Percentiles rank a stretch among this genome's conserved stretches.
phyloP scores from a whole-genome alignment of 495 filamentous ascomycete genomes.

The Xylaria nigripes region DNA sequence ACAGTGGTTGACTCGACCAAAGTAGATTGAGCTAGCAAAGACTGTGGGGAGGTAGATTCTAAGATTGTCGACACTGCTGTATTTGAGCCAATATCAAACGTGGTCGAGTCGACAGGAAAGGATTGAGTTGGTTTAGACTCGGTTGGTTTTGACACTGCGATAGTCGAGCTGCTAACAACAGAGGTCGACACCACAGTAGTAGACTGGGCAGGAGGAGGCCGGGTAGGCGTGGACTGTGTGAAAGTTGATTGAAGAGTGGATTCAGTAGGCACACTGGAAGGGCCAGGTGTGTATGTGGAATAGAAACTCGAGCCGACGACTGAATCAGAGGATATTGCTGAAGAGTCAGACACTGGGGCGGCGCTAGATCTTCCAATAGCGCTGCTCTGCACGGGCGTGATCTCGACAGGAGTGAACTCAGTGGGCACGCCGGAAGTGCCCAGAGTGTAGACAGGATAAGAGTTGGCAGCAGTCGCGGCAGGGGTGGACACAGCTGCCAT shows the following conservation, averaged over 20 bases:
- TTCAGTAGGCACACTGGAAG: slow-evolving; percentile 9
- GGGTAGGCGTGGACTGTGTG: slow-evolving; percentile 5
- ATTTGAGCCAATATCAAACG: neutral
- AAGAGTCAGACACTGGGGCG: slow-evolving; percentile 5
- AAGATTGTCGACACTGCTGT: neutral
- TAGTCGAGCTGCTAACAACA: neutral
- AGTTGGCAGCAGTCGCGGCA: neutral
- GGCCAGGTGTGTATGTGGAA: slow-evolving; percentile 8
- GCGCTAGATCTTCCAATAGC: slow-evolving; percentile 9
- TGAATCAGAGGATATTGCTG: neutral
- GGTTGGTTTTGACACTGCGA: neutral
- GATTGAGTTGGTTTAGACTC: neutral
- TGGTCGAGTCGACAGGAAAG: neutral
- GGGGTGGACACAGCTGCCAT: slow-evolving; percentile 7
- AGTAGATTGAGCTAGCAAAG: neutral
- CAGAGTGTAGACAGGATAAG: slow-evolving; percentile 10
- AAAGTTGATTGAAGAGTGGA: slow-evolving; percentile 14
- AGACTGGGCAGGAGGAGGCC: neutral
- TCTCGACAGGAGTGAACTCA: neutral
- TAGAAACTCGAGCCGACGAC: no score
- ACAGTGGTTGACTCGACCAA: neutral
- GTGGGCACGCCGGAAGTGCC: slow-evolving; percentile 3
- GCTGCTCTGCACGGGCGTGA: slow-evolving; percentile 2
- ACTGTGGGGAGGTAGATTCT: neutral
- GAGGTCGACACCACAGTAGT: neutral